Conservation (phyloP, 441 rosid species). For the Raphanus hybrid region DNA sequence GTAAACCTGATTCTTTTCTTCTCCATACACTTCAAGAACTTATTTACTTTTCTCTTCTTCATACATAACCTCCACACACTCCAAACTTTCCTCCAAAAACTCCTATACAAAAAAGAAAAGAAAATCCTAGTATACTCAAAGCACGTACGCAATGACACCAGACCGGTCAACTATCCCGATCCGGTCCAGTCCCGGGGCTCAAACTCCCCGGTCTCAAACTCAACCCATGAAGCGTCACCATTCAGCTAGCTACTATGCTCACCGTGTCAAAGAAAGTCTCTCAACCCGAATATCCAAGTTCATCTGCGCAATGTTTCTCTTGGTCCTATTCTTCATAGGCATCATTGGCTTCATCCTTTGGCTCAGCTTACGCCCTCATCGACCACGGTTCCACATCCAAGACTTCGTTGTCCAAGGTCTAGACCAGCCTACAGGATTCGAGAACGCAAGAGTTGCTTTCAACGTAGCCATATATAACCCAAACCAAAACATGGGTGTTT, state of each 20-base stretch:
- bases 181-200: constrained; percentile 24
- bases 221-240: constrained; percentile 48
- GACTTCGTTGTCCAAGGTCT: constrained; percentile 64
- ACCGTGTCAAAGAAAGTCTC: constrained; percentile 70
- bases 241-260: constrained; percentile 59
- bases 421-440: constrained; percentile 59
- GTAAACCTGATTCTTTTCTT: constrained; percentile 54
- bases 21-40: constrained; percentile 45
- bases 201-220: neutral
- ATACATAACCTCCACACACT: constrained; percentile 29
- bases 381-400: constrained; percentile 65
- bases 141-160: constrained; percentile 45
- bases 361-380: constrained; percentile 91
- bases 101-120: neutral
- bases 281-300: constrained; percentile 61
- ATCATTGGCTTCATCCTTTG: constrained; percentile 66
- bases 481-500: constrained; percentile 66
- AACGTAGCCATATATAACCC: constrained; percentile 70
- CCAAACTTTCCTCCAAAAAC: constrained; percentile 1
- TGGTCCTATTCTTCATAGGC: constrained; percentile 56
- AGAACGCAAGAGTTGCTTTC: constrained; percentile 64
- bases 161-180: constrained; percentile 42
- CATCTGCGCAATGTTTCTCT: constrained; percentile 61
- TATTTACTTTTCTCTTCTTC: constrained; percentile 36
- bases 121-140: neutral